Conservation (phyloP, 345 rosid genomes). For the Barbarea vulgaris region DNA sequence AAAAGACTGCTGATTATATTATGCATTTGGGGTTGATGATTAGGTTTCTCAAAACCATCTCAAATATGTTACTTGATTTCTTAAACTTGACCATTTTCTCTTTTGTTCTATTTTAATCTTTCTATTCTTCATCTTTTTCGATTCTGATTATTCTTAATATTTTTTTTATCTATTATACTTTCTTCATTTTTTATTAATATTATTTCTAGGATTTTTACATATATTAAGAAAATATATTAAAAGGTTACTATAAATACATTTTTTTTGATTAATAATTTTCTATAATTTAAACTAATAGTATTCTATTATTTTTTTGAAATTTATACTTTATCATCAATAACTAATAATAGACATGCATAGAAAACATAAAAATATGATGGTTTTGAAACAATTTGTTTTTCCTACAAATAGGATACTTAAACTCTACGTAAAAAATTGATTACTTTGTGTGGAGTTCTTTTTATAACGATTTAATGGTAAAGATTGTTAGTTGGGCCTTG, state of each 20-base stretch:
- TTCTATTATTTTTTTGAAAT: too few species aligned
- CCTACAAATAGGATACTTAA: too few species aligned
- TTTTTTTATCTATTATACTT: not conserved
- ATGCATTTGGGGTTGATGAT: slow-evolving; percentile 58
- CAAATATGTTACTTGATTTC: slow-evolving; percentile 44
- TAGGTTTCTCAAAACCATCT: slow-evolving; percentile 55
- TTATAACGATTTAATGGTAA: not conserved
- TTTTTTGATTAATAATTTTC: too few species aligned
- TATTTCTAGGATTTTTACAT: too few species aligned
- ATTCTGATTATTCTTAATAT: not conserved
- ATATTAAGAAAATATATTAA: too few species aligned
- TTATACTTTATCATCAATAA: too few species aligned
- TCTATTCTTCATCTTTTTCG: not conserved
- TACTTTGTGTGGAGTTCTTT: not conserved
- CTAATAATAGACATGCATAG: too few species aligned
- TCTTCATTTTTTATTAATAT: too few species aligned
- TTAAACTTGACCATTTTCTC: not conserved
- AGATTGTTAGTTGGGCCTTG: not conserved
- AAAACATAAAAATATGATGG: too few species aligned
- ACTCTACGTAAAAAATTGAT: not conserved
- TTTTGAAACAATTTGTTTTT: too few species aligned
- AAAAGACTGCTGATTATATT: slow-evolving; percentile 61
- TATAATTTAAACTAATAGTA: too few species aligned
- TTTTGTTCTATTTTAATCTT: not conserved
- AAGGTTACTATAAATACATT: too few species aligned